phyloP scores from a whole-genome alignment of 2,329 filamentous ascomycete genomes.

The Monilinia laxa region DNA sequence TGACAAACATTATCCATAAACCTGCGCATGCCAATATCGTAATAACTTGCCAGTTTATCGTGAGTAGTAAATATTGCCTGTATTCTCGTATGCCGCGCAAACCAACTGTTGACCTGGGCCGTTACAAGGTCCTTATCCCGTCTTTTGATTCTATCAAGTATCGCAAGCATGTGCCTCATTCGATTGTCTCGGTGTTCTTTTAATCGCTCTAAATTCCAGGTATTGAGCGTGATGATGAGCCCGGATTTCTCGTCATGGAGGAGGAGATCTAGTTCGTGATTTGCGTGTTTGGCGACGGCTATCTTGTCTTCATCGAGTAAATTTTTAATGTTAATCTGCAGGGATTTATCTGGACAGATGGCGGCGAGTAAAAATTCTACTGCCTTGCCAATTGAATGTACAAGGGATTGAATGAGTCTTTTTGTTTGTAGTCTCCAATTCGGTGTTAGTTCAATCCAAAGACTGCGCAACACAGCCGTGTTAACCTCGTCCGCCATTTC shows the following conservation, averaged over 20 bases:
- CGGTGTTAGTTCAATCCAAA: slow-evolving; percentile 3
- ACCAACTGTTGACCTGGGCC: background rate
- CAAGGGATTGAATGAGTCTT: background rate
- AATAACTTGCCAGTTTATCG: slow-evolving; percentile 27
- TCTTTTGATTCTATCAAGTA: background rate
- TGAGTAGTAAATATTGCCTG: slow-evolving; percentile 24
- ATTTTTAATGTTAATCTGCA: background rate
- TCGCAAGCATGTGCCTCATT: background rate
- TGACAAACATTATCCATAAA: slow-evolving; percentile 32
- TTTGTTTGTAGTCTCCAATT: background rate
- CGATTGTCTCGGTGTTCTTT: background rate
- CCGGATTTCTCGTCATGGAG: slow-evolving; percentile 9
- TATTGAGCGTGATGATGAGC: background rate
- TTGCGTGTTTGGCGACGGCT: background rate
- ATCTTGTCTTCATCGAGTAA: background rate
- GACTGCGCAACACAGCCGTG: background rate
- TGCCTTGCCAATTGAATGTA: background rate
- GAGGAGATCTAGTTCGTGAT: background rate
- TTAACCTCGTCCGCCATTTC: slow-evolving; percentile 13
- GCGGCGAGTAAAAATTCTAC: background rate
- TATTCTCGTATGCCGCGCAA: background rate
- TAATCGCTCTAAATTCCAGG: slow-evolving; percentile 1
- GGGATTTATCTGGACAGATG: background rate
- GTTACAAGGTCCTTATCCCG: background rate
- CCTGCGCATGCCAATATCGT: slow-evolving; percentile 25